Percentiles rank a stretch among this genome's conserved stretches.
These are phyloP conservation scores for Beauveria sp. DNA, from an alignment of 2,329 filamentous ascomycete genomes.

Conservation along the genomic window DNA sequence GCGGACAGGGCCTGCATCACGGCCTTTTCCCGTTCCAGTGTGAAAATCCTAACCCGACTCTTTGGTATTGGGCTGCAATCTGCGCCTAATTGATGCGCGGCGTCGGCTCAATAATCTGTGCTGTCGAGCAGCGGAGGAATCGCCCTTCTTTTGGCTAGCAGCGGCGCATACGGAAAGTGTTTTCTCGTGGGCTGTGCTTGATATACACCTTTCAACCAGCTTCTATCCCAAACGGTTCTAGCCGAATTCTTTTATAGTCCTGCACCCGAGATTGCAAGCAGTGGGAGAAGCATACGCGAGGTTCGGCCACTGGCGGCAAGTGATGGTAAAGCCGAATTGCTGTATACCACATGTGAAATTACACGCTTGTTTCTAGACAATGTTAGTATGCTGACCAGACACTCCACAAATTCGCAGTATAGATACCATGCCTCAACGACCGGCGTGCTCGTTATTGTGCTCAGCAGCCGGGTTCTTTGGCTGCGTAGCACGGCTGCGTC, in stretches of 20 bases:
- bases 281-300: background rate
- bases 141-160: background rate
- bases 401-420: background rate
- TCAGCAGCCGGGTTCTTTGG: background rate
- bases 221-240: background rate
- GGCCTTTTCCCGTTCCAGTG: too few relatives aligned
- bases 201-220: background rate
- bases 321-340: background rate
- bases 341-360: background rate
- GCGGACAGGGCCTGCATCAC: background rate
- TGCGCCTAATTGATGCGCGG: background rate
- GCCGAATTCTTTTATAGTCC: too few relatives aligned
- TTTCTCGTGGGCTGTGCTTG: background rate
- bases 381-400: background rate
- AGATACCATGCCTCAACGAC: too few relatives aligned
- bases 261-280: background rate
- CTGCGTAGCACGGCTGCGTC: background rate
- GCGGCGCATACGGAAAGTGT: background rate
- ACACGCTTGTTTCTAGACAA: too few relatives aligned
- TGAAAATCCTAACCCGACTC: background rate
- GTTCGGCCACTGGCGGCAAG: background rate
- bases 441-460: too few relatives aligned
- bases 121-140: background rate
- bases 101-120: background rate
- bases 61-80: background rate